phyloP scores from a whole-genome alignment of 1,284 basidiomycete genomes.

The Cryptococcus maquisensis region DNA sequence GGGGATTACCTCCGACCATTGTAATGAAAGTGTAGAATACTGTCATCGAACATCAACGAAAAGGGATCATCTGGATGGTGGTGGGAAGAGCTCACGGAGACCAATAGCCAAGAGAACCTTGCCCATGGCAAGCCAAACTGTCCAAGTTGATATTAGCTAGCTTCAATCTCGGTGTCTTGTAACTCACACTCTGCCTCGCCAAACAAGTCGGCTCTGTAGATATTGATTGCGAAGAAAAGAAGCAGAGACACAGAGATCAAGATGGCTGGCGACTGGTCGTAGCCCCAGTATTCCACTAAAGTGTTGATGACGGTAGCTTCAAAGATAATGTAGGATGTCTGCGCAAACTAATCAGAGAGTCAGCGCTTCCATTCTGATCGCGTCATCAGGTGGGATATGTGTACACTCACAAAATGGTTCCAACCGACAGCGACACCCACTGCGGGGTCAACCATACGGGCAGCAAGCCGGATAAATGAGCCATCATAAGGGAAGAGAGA shows the following conservation, averaged over 20 bases:
- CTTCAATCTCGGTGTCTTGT: neutral
- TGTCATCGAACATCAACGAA: neutral
- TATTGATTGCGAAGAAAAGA: constrained; percentile 48
- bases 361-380: neutral
- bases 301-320: constrained; percentile 24
- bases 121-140: constrained; percentile 35
- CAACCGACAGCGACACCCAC: constrained; percentile 23
- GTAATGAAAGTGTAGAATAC: constrained; percentile 58
- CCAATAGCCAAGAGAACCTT: constrained; percentile 35
- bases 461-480: constrained; percentile 21
- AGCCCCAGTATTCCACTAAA: constrained; percentile 29
- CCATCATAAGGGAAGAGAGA: constrained; percentile 25
- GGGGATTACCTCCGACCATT: constrained; percentile 18
- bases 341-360: constrained; percentile 8
- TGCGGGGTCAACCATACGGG: constrained; percentile 25
- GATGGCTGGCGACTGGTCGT: constrained; percentile 37
- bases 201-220: constrained; percentile 39
- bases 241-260: constrained; percentile 49
- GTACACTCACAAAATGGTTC: constrained; percentile 25
- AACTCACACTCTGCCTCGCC: constrained; percentile 36
- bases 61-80: too few species aligned
- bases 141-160: neutral
- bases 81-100: constrained; percentile 3
- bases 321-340: constrained; percentile 24
- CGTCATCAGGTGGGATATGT: too few species aligned